phyloP scores from a whole-genome alignment of 176 grass and related monocot species.

The Musa troglodytarum region DNA sequence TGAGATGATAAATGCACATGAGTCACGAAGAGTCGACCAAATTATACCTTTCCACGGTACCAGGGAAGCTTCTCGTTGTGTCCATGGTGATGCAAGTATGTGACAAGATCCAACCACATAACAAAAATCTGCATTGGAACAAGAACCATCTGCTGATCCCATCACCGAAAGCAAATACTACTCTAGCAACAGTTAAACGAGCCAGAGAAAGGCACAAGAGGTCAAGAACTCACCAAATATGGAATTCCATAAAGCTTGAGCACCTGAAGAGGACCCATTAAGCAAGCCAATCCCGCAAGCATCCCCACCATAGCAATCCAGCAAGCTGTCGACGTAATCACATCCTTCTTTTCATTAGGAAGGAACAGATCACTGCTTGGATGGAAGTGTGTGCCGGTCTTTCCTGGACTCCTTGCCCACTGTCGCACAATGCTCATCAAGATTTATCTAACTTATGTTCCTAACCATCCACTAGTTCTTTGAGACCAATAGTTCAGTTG shows the following conservation, averaged over 20 bases:
- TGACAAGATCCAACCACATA: slow-evolving; percentile 84
- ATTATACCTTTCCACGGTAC: slow-evolving; percentile 74
- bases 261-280: slow-evolving; percentile 24
- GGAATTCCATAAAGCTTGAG: slow-evolving; percentile 70
- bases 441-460: not conserved
- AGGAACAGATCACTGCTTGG: slow-evolving; percentile 66
- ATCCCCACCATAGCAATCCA: slow-evolving; percentile 50
- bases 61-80: slow-evolving; percentile 56
- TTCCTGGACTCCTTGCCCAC: slow-evolving; percentile 66
- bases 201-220: not conserved
- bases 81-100: slow-evolving; percentile 91
- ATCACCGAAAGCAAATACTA: not conserved
- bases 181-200: not conserved
- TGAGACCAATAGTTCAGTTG: not conserved
- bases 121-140: slow-evolving; percentile 52
- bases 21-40: not conserved
- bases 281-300: slow-evolving; percentile 41
- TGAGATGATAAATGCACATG: not conserved
- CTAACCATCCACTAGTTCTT: not conserved
- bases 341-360: slow-evolving; percentile 48
- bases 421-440: slow-evolving; percentile 20
- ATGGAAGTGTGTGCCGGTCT: slow-evolving; percentile 62
- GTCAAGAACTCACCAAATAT: slow-evolving; percentile 39
- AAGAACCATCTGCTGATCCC: not conserved
- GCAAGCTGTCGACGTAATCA: slow-evolving; percentile 60